Evolutionary conservation across 208 protist species (phyloP).

Genomic region (Angomonas deanei): DNA sequence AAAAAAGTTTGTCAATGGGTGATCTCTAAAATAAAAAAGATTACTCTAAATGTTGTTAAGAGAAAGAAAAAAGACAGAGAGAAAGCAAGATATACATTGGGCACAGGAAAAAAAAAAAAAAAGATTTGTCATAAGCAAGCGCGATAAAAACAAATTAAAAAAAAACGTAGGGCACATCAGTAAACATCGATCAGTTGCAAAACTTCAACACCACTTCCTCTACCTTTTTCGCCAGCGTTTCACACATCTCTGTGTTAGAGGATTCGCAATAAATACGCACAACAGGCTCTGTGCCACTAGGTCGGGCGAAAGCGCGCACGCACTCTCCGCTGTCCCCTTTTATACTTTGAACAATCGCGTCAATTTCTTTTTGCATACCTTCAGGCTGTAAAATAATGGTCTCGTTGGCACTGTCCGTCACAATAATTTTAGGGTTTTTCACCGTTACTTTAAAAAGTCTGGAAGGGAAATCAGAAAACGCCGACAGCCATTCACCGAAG

Average conservation of each 20-base stretch:
- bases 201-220: neutral
- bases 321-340: neutral
- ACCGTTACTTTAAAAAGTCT: slow-evolving; percentile 54
- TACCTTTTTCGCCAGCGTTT: slow-evolving; percentile 26
- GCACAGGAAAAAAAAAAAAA: slow-evolving; percentile 7
- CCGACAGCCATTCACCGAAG: slow-evolving; percentile 29
- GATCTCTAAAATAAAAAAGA: neutral
- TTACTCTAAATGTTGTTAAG: neutral
- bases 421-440: slow-evolving; percentile 43
- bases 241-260: slow-evolving; percentile 18
- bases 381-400: slow-evolving; percentile 36
- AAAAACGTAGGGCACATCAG: too few relatives aligned
- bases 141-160: too few relatives aligned
- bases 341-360: slow-evolving; percentile 41
- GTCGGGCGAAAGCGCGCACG: slow-evolving; percentile 86
- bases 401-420: slow-evolving; percentile 64
- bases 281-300: slow-evolving; percentile 93
- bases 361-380: slow-evolving; percentile 80
- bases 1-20: neutral
- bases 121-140: too few relatives aligned
- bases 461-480: slow-evolving; percentile 66
- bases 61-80: slow-evolving; percentile 8
- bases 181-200: too few relatives aligned
- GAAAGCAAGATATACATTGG: slow-evolving; percentile 1
- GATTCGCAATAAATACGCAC: slow-evolving; percentile 90